A percentile compares a stretch with the other conserved stretches of the same genome.
Evolutionary conservation across 2,329 filamentous ascomycete species (phyloP).

Genomic region (Penicillium hesseltinei): DNA sequence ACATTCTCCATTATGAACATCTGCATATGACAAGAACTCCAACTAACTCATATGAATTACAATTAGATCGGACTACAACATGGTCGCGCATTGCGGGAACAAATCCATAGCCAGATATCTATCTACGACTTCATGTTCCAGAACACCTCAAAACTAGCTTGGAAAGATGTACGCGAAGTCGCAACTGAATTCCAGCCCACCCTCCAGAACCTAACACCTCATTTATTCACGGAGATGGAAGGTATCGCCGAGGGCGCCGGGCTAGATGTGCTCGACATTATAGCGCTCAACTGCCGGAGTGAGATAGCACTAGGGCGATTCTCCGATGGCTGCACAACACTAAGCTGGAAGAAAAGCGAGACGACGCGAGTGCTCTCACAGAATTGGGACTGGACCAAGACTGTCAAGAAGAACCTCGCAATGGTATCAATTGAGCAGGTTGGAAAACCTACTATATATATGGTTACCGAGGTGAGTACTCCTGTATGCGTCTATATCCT

Average conservation of each 20-base stretch:
- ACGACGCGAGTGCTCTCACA: constrained; percentile 48
- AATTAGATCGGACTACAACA: constrained; percentile 51
- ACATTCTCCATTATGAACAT: neutral
- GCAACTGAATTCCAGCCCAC: constrained; percentile 50
- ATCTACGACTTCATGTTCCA: constrained; percentile 52
- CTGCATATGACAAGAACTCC: neutral
- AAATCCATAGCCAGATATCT: constrained; percentile 45
- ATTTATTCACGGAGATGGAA: constrained; percentile 47
- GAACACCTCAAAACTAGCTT: constrained; percentile 47
- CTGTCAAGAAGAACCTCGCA: constrained; percentile 54
- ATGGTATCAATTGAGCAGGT: constrained; percentile 48
- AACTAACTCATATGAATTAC: neutral
- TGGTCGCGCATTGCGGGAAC: constrained; percentile 39
- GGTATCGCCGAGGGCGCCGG: constrained; percentile 56
- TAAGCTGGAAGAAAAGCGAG: constrained; percentile 50
- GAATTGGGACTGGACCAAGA: constrained; percentile 60
- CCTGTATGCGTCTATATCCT: neutral
- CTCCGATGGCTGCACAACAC: constrained; percentile 57
- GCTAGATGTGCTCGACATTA: constrained; percentile 50
- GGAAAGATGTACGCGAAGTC: constrained; percentile 46
- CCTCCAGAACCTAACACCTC: constrained; percentile 39
- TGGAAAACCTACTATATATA: constrained; percentile 50
- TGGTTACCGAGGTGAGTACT: constrained; percentile 51
- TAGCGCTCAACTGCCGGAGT: constrained; percentile 60
- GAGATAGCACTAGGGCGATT: constrained; percentile 59